Percentiles rank a stretch among this genome's conserved stretches.
phyloP scores from a whole-genome alignment of 108 stramenopile genomes.

The Skeletonema potamos region DNA sequence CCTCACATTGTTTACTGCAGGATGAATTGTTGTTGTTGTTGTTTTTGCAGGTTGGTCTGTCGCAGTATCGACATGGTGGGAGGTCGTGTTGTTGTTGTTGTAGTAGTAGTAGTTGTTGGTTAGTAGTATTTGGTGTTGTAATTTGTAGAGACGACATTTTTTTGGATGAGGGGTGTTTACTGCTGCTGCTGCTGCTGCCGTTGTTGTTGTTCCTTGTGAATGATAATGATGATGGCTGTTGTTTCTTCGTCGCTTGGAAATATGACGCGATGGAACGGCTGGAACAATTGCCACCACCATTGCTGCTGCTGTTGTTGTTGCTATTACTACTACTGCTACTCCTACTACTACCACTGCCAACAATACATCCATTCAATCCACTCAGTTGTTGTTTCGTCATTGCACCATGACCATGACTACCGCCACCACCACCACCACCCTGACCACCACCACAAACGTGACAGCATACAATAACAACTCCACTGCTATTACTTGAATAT shows the following conservation, averaged over 20 bases:
- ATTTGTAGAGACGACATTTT: neutral
- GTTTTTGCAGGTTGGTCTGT: slow-evolving; percentile 23
- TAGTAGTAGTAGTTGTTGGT: neutral
- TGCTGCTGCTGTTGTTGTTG: neutral
- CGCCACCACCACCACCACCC: neutral
- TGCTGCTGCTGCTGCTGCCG: too few species aligned
- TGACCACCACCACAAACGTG: neutral
- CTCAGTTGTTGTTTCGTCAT: neutral
- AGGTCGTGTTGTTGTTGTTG: neutral
- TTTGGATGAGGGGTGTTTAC: neutral
- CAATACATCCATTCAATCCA: neutral
- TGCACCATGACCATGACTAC: neutral
- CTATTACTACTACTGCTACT: too few species aligned
- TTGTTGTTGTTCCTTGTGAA: too few species aligned
- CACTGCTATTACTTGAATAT: neutral
- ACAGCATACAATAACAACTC: neutral
- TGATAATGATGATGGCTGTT: neutral
- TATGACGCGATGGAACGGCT: neutral
- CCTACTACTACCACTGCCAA: neutral
- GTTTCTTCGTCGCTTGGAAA: slow-evolving; percentile 1
- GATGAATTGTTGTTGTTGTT: neutral
- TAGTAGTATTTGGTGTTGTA: neutral
- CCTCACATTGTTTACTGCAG: slow-evolving; percentile 30
- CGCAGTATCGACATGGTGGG: slow-evolving; percentile 29
- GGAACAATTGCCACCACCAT: neutral